Base-by-base conservation (phyloP, 805 yeast species). In the Candida awuae region DNA sequence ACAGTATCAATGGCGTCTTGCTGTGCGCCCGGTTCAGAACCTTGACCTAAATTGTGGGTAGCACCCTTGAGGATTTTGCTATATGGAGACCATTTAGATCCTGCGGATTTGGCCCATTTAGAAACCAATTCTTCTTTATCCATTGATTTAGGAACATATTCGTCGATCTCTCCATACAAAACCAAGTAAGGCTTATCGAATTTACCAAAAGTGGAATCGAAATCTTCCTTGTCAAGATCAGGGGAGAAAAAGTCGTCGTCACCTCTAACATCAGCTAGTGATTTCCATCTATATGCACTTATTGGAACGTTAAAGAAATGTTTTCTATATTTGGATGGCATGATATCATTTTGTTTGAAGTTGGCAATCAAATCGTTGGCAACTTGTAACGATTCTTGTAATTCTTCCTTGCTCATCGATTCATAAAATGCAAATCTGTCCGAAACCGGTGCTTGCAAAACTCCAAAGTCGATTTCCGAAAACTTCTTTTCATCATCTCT, bases 401-500 rank as follows among this genome's bases (percentile, higher is more conserved):
- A 33, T 4, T 43, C 41, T 1, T 52, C 51, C 15, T 54, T 22
- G 3, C 46, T 45, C 7, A 13, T 29, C 2, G 9, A 12, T 14
- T 22, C 19, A 8, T 41, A 35, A 23, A 66, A 48, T 1, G 74
- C 71, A 46, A 75, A 79, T 35, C 77, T 53, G 50, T 80, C 88
- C 6, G 87, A 79, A 0, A 75, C 86, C 0, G 88, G 75, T 0
- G 90, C 94, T 53, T 85, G 94, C 29, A 85, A 47, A 12, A 80
- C 70, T 1, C 72, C 82, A 4, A 73, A 86, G 34, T 76, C 74
- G 4, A 80, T 43, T 1, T 36, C 45, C 19, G 43, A 39, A 2
- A 41, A 44, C 5, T 35, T 19, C 3, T 23, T 13, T 5, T 28
- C 25, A 8, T 19, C 29, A 15, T 37, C 30, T 3, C 35, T 46